Evolutionary conservation across 2,329 filamentous ascomycete genomes (phyloP), one percentile per base, ranked within the genome.

Genomic region (Pseudogymnoascus sp.): DNA sequence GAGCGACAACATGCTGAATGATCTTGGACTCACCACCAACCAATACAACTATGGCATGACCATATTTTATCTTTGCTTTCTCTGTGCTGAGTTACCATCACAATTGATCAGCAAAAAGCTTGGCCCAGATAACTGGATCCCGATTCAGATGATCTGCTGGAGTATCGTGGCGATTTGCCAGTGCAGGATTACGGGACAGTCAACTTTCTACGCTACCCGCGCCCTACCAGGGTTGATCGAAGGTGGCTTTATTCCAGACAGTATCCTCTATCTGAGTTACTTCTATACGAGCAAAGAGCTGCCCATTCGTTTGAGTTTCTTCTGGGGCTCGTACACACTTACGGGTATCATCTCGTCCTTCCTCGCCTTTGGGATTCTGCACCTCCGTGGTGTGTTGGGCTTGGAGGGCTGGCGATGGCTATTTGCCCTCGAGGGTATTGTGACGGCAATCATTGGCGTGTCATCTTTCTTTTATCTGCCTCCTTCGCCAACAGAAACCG

Each of bases 211-310:
- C 62, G 74, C 76, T 10, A 75, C 72, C 16, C 72, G 79, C n/a
- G 75, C 74, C 4, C 69, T 81, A 0, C 23, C 71, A 1, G 70
- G 70, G 3, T 31, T 67, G 7, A 34, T 66, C 3, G 67, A 72
- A 61, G 70, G 71, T 42, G 75, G 84, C 2, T 87, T 88, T 66
- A 87, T 87, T 64, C 84, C 85, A 5, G 83, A 82, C 70, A 83
- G 79, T 51, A 82, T 87, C 62, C 75, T 86, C 0, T 89, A 88
- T 70, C 77, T 89, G 1, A 85, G 81, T 29, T 90, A 90, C 72
- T 91, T 86, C 75, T 91, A 90, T 74, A 90, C 83, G 10, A 82
- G 84, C 1, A 80, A 79, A 64, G 82, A 89, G 72, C 78, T 90
- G 1, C 86, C 87, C 0, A 79, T 83, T 39, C 80, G 88, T 0